phyloP scores from a whole-genome alignment of 2,329 filamentous ascomycete genomes.

The Pleomassaria siparia region DNA sequence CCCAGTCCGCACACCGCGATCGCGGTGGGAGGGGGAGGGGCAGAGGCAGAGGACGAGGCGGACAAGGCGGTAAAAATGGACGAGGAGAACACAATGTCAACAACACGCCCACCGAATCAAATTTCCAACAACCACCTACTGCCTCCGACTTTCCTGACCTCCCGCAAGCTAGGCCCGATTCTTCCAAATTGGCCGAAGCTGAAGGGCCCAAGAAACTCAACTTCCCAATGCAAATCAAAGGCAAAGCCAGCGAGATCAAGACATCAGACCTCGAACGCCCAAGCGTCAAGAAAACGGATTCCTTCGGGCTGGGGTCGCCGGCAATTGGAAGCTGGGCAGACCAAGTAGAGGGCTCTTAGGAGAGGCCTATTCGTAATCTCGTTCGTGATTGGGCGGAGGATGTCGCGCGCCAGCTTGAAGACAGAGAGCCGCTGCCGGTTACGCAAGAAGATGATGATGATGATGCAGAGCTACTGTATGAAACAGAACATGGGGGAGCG shows the following conservation, averaged over 20 bases:
- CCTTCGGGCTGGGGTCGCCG: slow-evolving; percentile 33
- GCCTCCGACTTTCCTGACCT: slow-evolving; percentile 51
- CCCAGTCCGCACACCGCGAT: slow-evolving; percentile 16
- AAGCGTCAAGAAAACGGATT: slow-evolving; percentile 32
- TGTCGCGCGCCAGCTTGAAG: background rate
- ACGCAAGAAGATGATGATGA: no score
- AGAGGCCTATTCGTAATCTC: background rate
- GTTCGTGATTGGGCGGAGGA: background rate
- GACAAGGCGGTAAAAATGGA: slow-evolving; percentile 33
- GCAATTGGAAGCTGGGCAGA: slow-evolving; percentile 48
- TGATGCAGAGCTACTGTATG: no score
- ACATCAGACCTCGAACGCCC: slow-evolving; percentile 20
- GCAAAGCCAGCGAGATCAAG: slow-evolving; percentile 24
- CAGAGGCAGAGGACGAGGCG: slow-evolving; percentile 37
- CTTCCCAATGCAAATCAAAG: slow-evolving; percentile 27
- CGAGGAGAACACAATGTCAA: slow-evolving; percentile 24
- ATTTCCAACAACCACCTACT: slow-evolving; percentile 34
- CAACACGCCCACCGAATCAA: slow-evolving; percentile 15
- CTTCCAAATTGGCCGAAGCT: slow-evolving; percentile 2
- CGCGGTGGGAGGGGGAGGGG: slow-evolving; percentile 6
- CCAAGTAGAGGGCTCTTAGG: slow-evolving; percentile 41
- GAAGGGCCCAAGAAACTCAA: slow-evolving; percentile 29
- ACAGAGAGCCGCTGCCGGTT: background rate
- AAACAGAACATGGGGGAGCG: no score
- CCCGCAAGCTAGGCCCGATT: slow-evolving; percentile 22